phyloP scores from a whole-genome alignment of 306 rosid genomes.

The Ammopiptanthus mongolicus region DNA sequence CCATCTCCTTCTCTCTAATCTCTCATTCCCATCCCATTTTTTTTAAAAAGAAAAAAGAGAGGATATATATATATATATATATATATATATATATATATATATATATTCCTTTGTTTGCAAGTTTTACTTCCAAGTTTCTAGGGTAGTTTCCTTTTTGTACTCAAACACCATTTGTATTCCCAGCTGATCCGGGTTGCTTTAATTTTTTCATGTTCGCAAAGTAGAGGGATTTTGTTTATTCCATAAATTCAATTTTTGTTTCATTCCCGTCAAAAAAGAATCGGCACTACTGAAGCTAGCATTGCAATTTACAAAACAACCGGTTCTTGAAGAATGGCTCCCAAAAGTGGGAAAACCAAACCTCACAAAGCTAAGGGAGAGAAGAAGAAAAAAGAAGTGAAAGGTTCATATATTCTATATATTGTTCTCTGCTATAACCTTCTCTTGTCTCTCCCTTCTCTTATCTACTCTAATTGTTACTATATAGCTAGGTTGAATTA shows the following conservation, averaged over 20 bases:
- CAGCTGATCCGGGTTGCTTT: background rate
- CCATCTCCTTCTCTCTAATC: background rate
- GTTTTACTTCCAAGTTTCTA: background rate
- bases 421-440: background rate
- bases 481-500: background rate
- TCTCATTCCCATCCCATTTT: background rate
- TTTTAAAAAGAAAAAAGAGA: background rate
- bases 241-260: conserved; percentile 26
- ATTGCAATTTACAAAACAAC: background rate
- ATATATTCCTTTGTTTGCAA: background rate
- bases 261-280: conserved; percentile 29
- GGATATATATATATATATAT: too few relatives aligned
- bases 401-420: conserved; percentile 38
- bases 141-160: background rate
- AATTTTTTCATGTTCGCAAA: background rate
- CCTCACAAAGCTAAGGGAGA: conserved; percentile 85
- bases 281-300: background rate
- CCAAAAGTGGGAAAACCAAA: conserved; percentile 73
- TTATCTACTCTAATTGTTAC: background rate
- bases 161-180: background rate
- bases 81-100: too few relatives aligned
- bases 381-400: conserved; percentile 89
- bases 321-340: conserved; percentile 64
- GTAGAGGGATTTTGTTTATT: background rate
- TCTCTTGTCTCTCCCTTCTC: background rate